phyloP scores from a whole-genome alignment of 2,329 filamentous ascomycete genomes.

The Cercospora zeina region DNA sequence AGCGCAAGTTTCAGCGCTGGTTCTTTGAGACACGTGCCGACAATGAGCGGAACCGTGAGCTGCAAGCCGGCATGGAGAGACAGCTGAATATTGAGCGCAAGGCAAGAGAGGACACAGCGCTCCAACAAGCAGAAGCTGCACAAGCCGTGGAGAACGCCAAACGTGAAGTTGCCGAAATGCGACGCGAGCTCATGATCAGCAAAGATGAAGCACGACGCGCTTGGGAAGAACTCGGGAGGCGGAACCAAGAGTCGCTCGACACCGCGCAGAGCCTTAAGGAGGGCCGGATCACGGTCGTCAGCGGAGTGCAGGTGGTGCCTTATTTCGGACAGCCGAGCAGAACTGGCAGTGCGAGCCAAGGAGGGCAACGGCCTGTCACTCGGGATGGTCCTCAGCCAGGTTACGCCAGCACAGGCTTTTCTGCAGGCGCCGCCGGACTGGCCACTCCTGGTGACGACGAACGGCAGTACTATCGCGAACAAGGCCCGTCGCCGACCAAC shows the following conservation, averaged over 20 bases:
- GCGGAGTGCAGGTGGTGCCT: slow-evolving; percentile 91
- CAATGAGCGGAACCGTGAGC: slow-evolving; percentile 79
- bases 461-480: slow-evolving; percentile 54
- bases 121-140: slow-evolving; percentile 34
- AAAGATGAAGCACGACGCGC: slow-evolving; percentile 93
- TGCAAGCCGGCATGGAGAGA: slow-evolving; percentile 75
- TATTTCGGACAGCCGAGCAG: slow-evolving; percentile 37
- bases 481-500: slow-evolving; percentile 57
- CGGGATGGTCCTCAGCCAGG: slow-evolving; percentile 40
- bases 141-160: slow-evolving; percentile 34
- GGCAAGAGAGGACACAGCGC: slow-evolving; percentile 65
- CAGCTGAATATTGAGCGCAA: slow-evolving; percentile 73
- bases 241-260: slow-evolving; percentile 91
- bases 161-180: slow-evolving; percentile 72
- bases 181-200: slow-evolving; percentile 87
- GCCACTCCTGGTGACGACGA: slow-evolving; percentile 41
- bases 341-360: slow-evolving; percentile 47
- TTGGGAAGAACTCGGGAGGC: slow-evolving; percentile 93
- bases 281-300: slow-evolving; percentile 83
- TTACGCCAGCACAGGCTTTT: slow-evolving; percentile 33
- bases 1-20: slow-evolving; percentile 97
- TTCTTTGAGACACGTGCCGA: slow-evolving; percentile 93
- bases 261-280: slow-evolving; percentile 80
- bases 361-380: slow-evolving; percentile 38
- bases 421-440: slow-evolving; percentile 32